Evolutionary conservation across 768 basidiomycete species (phyloP).

Genomic region (Rhodosporidiobolus odoratus): DNA sequence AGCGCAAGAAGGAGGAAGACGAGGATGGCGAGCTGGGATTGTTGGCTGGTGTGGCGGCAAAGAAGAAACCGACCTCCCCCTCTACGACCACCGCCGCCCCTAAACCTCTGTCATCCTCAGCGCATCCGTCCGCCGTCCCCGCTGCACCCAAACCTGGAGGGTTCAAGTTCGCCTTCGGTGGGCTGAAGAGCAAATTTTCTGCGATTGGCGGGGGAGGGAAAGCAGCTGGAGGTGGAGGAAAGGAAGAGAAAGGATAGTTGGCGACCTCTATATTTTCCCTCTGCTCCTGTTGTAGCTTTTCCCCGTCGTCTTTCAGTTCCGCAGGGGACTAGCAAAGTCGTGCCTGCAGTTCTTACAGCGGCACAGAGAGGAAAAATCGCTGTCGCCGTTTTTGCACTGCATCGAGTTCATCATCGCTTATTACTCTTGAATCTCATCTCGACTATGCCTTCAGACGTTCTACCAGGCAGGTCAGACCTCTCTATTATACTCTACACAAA

Average conservation of each 20-base stretch:
- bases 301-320: background rate
- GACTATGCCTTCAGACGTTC: constrained; percentile 27
- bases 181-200: background rate
- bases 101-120: background rate
- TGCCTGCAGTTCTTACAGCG: background rate
- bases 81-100: background rate
- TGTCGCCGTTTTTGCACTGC: background rate
- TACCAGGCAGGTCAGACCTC: constrained; percentile 10
- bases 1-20: constrained; percentile 25
- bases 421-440: background rate
- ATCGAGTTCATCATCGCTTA: too few species aligned
- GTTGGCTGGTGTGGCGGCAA: background rate
- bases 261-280: too few species aligned
- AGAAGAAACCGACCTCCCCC: background rate
- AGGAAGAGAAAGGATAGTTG: background rate
- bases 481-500: too few species aligned
- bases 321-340: background rate
- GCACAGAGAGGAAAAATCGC: background rate
- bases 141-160: constrained; percentile 9
- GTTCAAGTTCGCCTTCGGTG: constrained; percentile 20
- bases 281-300: background rate
- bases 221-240: background rate
- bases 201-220: background rate
- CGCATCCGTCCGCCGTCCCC: background rate
- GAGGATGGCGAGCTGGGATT: constrained; percentile 11